phyloP scores from a whole-genome alignment of 345 rosid species.

The Durio zibethinus region DNA sequence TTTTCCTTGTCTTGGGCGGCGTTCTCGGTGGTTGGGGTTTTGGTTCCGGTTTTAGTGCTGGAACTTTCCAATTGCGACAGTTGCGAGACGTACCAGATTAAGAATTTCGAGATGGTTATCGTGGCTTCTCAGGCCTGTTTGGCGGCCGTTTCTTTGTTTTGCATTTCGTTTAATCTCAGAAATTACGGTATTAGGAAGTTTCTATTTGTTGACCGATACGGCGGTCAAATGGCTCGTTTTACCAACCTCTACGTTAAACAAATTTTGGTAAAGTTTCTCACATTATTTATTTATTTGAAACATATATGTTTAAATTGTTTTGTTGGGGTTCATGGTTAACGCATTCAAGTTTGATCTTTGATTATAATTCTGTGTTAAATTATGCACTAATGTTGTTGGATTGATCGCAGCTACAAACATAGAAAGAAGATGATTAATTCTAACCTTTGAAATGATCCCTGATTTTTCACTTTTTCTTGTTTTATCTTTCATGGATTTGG shows the following conservation, averaged over 20 bases:
- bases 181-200: slow-evolving; percentile 73
- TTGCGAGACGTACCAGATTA: slow-evolving; percentile 58
- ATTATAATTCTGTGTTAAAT: not conserved
- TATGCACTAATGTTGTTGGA: not conserved
- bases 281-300: not conserved
- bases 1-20: slow-evolving; percentile 58
- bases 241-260: slow-evolving; percentile 50
- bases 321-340: not conserved
- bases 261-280: slow-evolving; percentile 47
- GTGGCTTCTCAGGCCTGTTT: slow-evolving; percentile 77
- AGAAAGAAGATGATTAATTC: not conserved
- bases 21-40: slow-evolving; percentile 52
- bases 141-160: slow-evolving; percentile 72
- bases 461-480: not conserved
- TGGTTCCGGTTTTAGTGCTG: slow-evolving; percentile 57
- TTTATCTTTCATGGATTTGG: not conserved
- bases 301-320: not conserved
- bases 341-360: not conserved
- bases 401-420: not conserved
- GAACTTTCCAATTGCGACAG: slow-evolving; percentile 54
- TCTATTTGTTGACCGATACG: slow-evolving; percentile 66
- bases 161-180: slow-evolving; percentile 72
- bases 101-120: slow-evolving; percentile 65
- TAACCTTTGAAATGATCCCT: not conserved
- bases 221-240: slow-evolving; percentile 52